phyloP scores from a whole-genome alignment of 768 basidiomycete species.

The Boletus insuetus region DNA sequence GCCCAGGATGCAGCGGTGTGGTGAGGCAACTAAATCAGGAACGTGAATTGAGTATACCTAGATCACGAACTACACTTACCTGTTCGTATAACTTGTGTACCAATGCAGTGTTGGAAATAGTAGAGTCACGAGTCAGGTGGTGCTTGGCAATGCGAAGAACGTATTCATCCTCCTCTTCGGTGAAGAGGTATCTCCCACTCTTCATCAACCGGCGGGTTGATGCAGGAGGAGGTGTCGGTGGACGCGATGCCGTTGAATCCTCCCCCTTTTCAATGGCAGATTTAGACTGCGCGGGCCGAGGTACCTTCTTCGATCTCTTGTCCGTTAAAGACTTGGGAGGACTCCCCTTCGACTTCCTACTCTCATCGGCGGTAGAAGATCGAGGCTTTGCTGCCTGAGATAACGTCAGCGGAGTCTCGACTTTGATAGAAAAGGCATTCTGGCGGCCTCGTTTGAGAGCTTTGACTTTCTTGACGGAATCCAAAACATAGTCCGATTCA shows the following conservation, averaged over 20 bases:
- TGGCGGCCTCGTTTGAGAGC: conserved; percentile 26
- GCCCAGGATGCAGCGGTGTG: conserved; percentile 54
- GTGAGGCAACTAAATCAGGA: conserved; percentile 52
- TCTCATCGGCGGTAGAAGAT: conserved; percentile 3
- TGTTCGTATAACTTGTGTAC: conserved; percentile 41
- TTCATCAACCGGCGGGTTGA: conserved; percentile 26
- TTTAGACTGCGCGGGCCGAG: background rate
- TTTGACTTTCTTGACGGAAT: conserved; percentile 23
- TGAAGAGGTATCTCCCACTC: conserved; percentile 42
- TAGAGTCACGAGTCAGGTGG: conserved; percentile 47
- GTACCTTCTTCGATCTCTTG: conserved; percentile 9
- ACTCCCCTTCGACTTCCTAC: background rate
- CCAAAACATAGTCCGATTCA: conserved; percentile 43
- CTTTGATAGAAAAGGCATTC: conserved; percentile 10
- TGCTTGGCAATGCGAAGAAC: conserved; percentile 42
- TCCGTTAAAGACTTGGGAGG: conserved; percentile 3
- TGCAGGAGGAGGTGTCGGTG: conserved; percentile 48
- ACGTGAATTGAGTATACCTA: background rate
- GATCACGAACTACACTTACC: conserved; percentile 32
- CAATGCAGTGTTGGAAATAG: conserved; percentile 39
- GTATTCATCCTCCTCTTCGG: conserved; percentile 51
- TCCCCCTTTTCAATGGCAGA: background rate
- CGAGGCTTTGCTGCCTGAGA: conserved; percentile 5
- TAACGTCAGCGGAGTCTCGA: conserved; percentile 8
- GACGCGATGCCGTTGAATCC: conserved; percentile 15